Evolutionary conservation across 345 rosid species (phyloP), one percentile per base, ranked within the genome.

Genomic region (Gynandropsis gynandra): DNA sequence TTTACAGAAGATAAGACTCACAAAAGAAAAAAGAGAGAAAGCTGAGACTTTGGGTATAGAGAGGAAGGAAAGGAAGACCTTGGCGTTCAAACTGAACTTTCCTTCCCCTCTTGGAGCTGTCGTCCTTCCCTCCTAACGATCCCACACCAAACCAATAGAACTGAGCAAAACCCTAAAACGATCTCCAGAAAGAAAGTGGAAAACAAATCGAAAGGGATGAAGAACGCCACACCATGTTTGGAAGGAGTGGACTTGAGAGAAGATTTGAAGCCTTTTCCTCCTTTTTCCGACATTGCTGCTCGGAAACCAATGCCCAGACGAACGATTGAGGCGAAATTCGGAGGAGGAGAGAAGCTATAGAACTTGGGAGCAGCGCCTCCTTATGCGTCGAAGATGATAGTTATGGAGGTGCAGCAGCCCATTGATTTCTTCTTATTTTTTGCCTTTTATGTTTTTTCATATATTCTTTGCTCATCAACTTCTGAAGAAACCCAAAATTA

Each of bases 211-310:
- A 1, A 44, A 29, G 27, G 24, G 39, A 10, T 52, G 31, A 42
- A 29, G 34, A 50, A 27, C 29, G 45, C 17, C 15, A 50, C 58
- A 65, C 77, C 79, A 62, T 52, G 35, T 33, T 49, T 59, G 17
- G 65, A 12, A 16, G 66, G 17, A 10, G 71, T 24, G 19, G 76
- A 64, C 55, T 81, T 80, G 64, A 82, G 17, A 44, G 86, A 78
- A 10, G 74, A 38, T n/a, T 82, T 72, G 24, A 67, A 65, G 45
- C 77, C 80, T 70, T 70, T 79, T 18, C 97, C 94, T 65, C 89
- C 89, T 62, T 86, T 89, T 58, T 81, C 97, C 72, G 70, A 59
- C 74, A 75, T 69, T 12, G 9, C n/a, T 56, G 9, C 49, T 45
- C 29, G 5, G 29, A 2, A 24, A 24, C 5, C 29, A 2, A 5